Base-by-base conservation (phyloP, 768 basidiomycete genomes). In the Agaricus subrufescens region DNA sequence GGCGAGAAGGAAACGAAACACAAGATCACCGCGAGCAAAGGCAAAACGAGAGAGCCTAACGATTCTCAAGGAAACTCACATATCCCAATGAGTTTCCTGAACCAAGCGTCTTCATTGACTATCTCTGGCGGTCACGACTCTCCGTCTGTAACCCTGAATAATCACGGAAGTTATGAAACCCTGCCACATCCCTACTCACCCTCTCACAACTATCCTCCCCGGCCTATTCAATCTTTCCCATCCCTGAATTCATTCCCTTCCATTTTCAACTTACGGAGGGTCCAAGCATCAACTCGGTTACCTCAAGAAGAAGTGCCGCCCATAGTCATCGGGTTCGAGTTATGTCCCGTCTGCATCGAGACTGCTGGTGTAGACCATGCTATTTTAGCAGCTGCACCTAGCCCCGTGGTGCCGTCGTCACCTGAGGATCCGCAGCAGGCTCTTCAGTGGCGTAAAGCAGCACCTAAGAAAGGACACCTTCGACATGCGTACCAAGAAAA, bases 401-500 rank as follows among this genome's bases (percentile, higher is more conserved):
- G 56, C 48, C 64, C 70, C 25, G 64, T 69, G n/a, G 73, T 69
- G 23, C 73, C 80, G n/a, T 74, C 77, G 0, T 81, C 82, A 1
- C 78, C 79, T 8, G 79, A 80, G 59, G 83, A 85, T 63, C 75
- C 79, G 8, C 75, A 75, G 61, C 67, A 71, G 30, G 77, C 74
- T 56, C 81, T 79, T n/a, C 75, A 80, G 58, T 82, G 85, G 82
- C 71, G 82, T 59, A 75, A 89, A 38, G 80, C 84, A 30, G 84
- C 87, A 1, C 88, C 89, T 1, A 83, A 81, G 62, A 91, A 90
- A 67, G 90, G 90, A 12, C 81, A 88, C 58, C 68, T 87, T 47
- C 80, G 94, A 10, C 94, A 98, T 66, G 87, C 90, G 1, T 98
- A 89, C 66, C 70, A 82, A 44, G 94, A 96, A 71, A 90, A 90